Evolutionary conservation across 129 eudicot genomes (phyloP), one percentile per base, ranked within the genome.

Genomic region (Flaveria linearis): DNA sequence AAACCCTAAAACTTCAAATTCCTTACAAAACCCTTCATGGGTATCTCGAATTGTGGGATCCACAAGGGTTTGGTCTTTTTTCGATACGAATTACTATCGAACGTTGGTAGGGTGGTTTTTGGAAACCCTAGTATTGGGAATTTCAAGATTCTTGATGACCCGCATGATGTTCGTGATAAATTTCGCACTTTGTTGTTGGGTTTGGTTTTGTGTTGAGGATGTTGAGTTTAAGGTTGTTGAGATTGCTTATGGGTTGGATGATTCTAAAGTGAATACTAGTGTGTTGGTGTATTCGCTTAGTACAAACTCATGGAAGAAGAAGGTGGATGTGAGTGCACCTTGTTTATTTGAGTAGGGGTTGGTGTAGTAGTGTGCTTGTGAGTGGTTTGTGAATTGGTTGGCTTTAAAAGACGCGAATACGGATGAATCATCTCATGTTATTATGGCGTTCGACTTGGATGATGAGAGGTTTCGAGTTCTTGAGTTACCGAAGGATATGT

Each of bases 371-470:
- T 46, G 87, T 83, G 55, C 45, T 83, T 73, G 85, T 83, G 4
- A 86, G 80, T 33, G 85, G 87, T 20, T 64, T 72, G 84, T 86
- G 61, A 79, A 86, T 77, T 83, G 90, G 87, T 74, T 86, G 78
- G 87, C 77, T 28, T 74, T 39, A 26, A 77, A 80, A 20, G 64
- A 70, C 47, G 68, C 3, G 45, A 22, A 0, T 63, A 18, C 46
- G 68, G 49, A 39, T 33, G 70, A 7, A 50, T 36, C 41, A 7
- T 3, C 25, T 7, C 1, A 46, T 51, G 70, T 33, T 64, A 80
- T 74, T n/a, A 83, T 86, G 87, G 79, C 76, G 7, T 83, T 86
- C 16, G 85, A 83, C 65, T 8, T 86, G 46, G 63, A 36, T 8
- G 12, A 80, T 7, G 90, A 86, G 73, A 17, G 30, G 49, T 86